These are phyloP conservation scores for Clonostachys chloroleuca DNA, from an alignment of 2,329 filamentous ascomycete species.

Conservation along the genomic window DNA sequence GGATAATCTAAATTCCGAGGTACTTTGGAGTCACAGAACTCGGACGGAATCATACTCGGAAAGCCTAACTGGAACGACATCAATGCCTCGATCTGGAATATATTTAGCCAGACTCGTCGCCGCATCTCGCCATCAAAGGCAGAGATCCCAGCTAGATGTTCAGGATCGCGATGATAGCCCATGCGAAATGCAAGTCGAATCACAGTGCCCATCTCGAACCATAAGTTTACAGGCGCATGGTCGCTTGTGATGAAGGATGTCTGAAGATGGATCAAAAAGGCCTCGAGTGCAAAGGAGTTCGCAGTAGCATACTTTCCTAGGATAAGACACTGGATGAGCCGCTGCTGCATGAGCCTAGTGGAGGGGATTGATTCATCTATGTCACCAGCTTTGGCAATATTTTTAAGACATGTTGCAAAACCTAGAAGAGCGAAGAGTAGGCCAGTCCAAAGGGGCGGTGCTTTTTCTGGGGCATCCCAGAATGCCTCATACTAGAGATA, in stretches of 20 bases:
- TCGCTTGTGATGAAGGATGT: slow-evolving; percentile 47
- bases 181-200: slow-evolving; percentile 53
- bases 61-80: slow-evolving; percentile 41
- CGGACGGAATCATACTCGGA: slow-evolving; percentile 33
- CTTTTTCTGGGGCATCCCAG: slow-evolving; percentile 42
- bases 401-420: not conserved
- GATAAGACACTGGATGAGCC: slow-evolving; percentile 33
- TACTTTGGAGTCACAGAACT: slow-evolving; percentile 3
- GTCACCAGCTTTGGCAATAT: not conserved
- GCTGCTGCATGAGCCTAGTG: not conserved
- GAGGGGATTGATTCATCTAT: not conserved
- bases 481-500: not conserved
- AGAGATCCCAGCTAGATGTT: slow-evolving; percentile 42
- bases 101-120: slow-evolving; percentile 38
- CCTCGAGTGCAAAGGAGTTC: slow-evolving; percentile 39
- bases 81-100: slow-evolving; percentile 36
- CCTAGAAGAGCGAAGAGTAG: slow-evolving; percentile 8
- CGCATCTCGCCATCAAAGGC: slow-evolving; percentile 42
- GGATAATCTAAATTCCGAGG: slow-evolving; percentile 5
- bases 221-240: slow-evolving; percentile 47
- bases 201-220: slow-evolving; percentile 42
- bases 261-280: slow-evolving; percentile 48
- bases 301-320: slow-evolving; percentile 46
- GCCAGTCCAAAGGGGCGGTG: slow-evolving; percentile 48
- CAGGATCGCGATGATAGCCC: slow-evolving; percentile 53